Conservation (phyloP, 2,329 filamentous ascomycete species). For the Cladosporium sp. region DNA sequence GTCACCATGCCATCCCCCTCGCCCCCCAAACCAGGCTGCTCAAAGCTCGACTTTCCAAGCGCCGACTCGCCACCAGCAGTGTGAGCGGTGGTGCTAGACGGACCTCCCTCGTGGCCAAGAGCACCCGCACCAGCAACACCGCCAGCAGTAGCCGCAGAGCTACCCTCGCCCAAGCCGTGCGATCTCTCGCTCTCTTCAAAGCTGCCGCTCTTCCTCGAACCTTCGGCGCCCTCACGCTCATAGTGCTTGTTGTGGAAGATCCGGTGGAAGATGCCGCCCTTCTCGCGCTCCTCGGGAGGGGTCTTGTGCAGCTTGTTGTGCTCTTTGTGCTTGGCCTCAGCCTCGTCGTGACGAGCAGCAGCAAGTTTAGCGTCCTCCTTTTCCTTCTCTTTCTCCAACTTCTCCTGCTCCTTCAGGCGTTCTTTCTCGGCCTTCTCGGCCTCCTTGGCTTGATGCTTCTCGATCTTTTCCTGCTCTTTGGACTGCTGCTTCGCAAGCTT, state of each 20-base stretch:
- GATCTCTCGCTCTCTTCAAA: not conserved
- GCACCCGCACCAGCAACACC: not conserved
- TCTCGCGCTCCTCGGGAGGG: conserved; percentile 33
- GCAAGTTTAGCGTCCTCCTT: conserved; percentile 7
- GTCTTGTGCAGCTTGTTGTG: conserved; percentile 40
- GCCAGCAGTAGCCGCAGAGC: not conserved
- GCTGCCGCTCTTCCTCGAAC: not conserved
- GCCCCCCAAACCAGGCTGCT: not conserved
- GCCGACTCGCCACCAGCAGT: not conserved
- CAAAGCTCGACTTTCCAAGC: not conserved
- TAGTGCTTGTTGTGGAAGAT: conserved; percentile 29
- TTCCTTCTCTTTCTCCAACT: conserved; percentile 17
- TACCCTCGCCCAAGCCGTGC: not conserved
- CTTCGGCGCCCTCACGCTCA: conserved; percentile 13
- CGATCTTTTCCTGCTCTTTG: conserved; percentile 14
- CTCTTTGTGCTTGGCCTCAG: conserved; percentile 23
- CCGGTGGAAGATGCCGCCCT: conserved; percentile 24
- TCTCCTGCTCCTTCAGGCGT: conserved; percentile 27
- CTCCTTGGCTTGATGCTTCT: conserved; percentile 28
- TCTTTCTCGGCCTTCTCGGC: conserved; percentile 25
- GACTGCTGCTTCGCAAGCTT: conserved; percentile 23
- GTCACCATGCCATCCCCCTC: conserved; percentile 25
- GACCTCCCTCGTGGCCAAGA: not conserved
- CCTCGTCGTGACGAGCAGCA: not conserved
- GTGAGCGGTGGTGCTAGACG: not conserved